phyloP scores from a whole-genome alignment of 78 protist species.

The Trichosphaerium sp. region DNA sequence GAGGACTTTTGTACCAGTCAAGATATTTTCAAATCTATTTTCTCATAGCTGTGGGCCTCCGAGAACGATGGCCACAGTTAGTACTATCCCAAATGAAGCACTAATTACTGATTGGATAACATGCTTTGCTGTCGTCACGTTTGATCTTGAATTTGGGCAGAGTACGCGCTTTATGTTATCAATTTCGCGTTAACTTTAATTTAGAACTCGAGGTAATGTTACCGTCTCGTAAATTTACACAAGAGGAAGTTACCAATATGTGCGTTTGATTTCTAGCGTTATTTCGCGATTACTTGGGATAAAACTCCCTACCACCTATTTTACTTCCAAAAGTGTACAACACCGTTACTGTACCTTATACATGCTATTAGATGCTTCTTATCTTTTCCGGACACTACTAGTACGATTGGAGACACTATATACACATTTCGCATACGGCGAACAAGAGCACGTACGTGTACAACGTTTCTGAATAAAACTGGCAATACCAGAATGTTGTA shows the following conservation, averaged over 20 bases:
- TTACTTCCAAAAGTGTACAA: neutral
- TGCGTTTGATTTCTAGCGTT: neutral
- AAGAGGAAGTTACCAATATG: constrained; percentile 20
- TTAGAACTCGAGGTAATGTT: constrained; percentile 21
- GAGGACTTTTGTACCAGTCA: too few relatives aligned
- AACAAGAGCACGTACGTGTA: neutral
- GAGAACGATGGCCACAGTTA: too few relatives aligned
- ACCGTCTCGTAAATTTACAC: constrained; percentile 10
- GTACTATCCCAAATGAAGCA: too few relatives aligned
- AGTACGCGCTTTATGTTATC: neutral
- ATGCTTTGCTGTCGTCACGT: constrained; percentile 27
- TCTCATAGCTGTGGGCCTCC: too few relatives aligned
- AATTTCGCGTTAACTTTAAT: neutral
- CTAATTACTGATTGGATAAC: too few relatives aligned
- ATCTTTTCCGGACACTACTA: constrained; percentile 62
- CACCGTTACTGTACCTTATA: neutral
- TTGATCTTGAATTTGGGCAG: constrained; percentile 65
- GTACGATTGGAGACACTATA: constrained; percentile 39
- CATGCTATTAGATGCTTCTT: constrained; percentile 25
- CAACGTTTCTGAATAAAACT: neutral
- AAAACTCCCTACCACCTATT: too few relatives aligned
- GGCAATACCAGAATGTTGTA: neutral
- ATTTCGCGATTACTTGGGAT: too few relatives aligned
- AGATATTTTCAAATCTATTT: too few relatives aligned
- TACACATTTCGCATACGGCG: constrained; percentile 36